Evolutionary conservation across 345 rosid genomes (phyloP), one percentile per base, ranked within the genome.

Genomic region (Dipteronia sinensis): DNA sequence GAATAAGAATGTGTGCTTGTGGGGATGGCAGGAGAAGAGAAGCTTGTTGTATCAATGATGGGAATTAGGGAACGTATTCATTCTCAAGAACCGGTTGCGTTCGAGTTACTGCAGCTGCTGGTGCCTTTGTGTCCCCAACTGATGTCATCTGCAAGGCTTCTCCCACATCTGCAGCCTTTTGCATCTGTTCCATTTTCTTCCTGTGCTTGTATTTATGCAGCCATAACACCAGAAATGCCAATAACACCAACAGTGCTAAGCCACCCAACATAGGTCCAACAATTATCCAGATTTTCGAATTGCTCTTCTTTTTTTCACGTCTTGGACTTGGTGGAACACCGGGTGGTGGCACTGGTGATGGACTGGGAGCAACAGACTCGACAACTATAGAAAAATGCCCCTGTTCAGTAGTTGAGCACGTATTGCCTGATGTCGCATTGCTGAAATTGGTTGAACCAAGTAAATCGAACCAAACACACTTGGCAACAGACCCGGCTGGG

Each of bases 151-250:
- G 88, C 19, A 96, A 83, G 63, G 93, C 82, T 86, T 96, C 99
- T 53, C 99, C 99, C 47, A 82, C 85, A 59, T 96, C 99, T 31
- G 98, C 97, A 73, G 95, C 98, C 83, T 81, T 96, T 88, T 96
- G 94, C 99, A 96, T 94, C 78, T 85, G 90, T 65, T 86, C 90
- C 88, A 94, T 84, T 80, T 78, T 88, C 89, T 88, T 92, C 61
- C 78, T 83, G 61, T 81, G 80, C 88, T 90, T 92, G 78, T 87
- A 86, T 58, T 87, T 89, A 56, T 80, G 86, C 64, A 83, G 84
- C 88, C 98, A 84, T 71, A 88, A 25, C 2, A 88, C 84, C 15
- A 93, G 65, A 67, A 88, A 81, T 72, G 79, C 73, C 70, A 91
- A 75, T 71, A 94, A 78, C 70, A 77, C 86, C 55, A 93, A 44